Percentiles rank a stretch among this genome's conserved stretches.
These are phyloP conservation scores for Fusarium sp. DNA, from an alignment of 2,329 filamentous ascomycete species.

Conservation along the genomic window DNA sequence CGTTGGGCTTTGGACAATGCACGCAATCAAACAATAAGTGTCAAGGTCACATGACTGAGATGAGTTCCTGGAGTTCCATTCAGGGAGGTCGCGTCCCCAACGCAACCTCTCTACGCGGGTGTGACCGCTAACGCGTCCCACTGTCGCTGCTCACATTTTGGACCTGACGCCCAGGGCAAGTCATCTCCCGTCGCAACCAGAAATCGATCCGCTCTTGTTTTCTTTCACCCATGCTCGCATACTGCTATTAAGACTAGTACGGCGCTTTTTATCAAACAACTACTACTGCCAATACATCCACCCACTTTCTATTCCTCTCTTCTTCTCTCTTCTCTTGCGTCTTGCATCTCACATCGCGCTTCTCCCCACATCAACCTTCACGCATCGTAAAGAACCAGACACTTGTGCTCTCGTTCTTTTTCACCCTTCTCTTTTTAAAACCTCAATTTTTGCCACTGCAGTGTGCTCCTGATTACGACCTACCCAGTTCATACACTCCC, in stretches of 20 bases:
- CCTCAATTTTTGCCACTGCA: background rate
- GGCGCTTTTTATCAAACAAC: conserved; percentile 25
- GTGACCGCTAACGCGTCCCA: conserved; percentile 42
- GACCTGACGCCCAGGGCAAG: conserved; percentile 15
- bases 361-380: conserved; percentile 6
- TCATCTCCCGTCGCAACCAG: conserved; percentile 40
- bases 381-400: conserved; percentile 7
- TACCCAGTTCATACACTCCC: background rate
- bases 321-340: background rate
- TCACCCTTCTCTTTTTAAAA: background rate
- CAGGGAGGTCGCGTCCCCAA: conserved; percentile 17
- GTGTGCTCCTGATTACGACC: background rate
- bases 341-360: conserved; percentile 16
- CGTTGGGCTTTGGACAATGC: background rate
- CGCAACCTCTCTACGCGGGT: conserved; percentile 46
- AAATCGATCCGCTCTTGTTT: conserved; percentile 40
- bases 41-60: conserved; percentile 14
- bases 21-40: background rate
- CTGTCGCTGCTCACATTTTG: conserved; percentile 30
- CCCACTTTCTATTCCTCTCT: conserved; percentile 9
- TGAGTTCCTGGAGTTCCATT: background rate
- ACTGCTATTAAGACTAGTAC: conserved; percentile 16
- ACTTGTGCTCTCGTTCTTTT: background rate
- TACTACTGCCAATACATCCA: conserved; percentile 1
- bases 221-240: conserved; percentile 26